A percentile compares a stretch with the other conserved stretches of the same genome.
These are phyloP conservation scores for Apiotrichum porosum DNA, from an alignment of 1,284 basidiomycete genomes.

Conservation along the genomic window DNA sequence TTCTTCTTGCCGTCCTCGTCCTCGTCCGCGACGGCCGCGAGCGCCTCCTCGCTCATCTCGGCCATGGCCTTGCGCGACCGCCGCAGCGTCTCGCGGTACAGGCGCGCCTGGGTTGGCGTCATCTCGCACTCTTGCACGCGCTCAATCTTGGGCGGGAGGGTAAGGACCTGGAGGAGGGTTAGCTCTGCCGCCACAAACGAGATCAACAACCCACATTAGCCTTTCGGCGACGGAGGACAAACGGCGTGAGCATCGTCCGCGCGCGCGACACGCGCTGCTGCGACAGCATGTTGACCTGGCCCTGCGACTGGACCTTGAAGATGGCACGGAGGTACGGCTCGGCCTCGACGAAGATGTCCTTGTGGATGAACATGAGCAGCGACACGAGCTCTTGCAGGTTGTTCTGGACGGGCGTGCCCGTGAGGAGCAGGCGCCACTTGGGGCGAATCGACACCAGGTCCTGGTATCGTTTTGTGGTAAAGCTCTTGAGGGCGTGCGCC, in stretches of 20 bases:
- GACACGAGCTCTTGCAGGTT: constrained; percentile 89
- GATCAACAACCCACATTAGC: constrained; percentile 59
- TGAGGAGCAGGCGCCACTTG: constrained; percentile 85
- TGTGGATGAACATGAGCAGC: constrained; percentile 95
- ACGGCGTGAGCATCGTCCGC: constrained; percentile 99
- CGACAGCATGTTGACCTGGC: constrained; percentile 70
- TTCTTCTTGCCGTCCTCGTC: constrained; percentile 40
- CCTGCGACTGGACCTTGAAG: constrained; percentile 82
- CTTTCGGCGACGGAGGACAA: constrained; percentile 91
- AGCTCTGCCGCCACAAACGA: neutral
- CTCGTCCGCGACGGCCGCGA: constrained; percentile 37
- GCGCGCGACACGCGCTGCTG: constrained; percentile 87
- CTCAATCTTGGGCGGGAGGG: constrained; percentile 85
- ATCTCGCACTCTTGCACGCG: constrained; percentile 91
- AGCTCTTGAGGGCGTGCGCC: constrained; percentile 94
- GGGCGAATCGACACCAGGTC: constrained; percentile 79
- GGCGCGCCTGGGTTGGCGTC: constrained; percentile 72
- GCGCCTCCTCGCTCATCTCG: constrained; percentile 60
- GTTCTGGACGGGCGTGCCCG: constrained; percentile 86
- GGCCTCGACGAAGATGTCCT: constrained; percentile 75
- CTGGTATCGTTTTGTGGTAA: constrained; percentile 89
- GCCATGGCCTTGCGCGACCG: constrained; percentile 69
- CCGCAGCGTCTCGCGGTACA: constrained; percentile 80
- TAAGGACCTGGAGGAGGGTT: constrained; percentile 70
- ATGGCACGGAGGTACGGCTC: constrained; percentile 79